Base-by-base conservation (phyloP, 805 yeast species). In the Nakazawaea ernobii region DNA sequence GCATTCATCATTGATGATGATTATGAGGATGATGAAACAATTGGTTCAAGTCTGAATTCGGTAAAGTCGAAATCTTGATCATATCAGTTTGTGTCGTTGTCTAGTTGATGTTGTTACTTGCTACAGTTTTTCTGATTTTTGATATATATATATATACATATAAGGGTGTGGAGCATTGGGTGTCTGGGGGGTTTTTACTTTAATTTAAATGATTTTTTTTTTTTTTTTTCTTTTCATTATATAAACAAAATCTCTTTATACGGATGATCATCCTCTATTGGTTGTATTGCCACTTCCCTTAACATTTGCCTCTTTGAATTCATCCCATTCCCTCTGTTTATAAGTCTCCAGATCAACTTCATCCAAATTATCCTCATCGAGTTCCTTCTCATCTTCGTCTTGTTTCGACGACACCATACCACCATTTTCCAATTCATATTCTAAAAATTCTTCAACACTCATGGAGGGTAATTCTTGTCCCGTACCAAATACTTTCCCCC, bases 401-500 rank as follows among this genome's bases (percentile, higher is more conserved):
- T 58, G 69, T 3, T 57, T 57, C 29, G 61, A 69, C 29, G 61
- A 69, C 35, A 78, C 70, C 73, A 91, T 85, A 48, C 92, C 91
- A 2, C 97, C 97, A 56, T 86, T 82, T 15, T 82, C 81, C 52
- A 86, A 70, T 60, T 94, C 99, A 55, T 88, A 80, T 42, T 90
- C 95, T 45, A 94, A 69, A 51, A 86, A 83, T 56, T 94, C 97
- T 53, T 94, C 99, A 0, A 94, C 90, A 0, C 96, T 72, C 94
- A 94, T 88, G 0, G 97, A 88, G 2, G 99, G 99, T 28, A 92
- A 71, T 26, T 75, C 80, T 65, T 94, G 97, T 1, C 97, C 99
- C 2, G 95, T 88, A 1, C 97, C 97, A 55, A 78, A 80, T 0
- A 91, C 97, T 56, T 82, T 78, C 30, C 72, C 67, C 49, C 74